phyloP scores from a whole-genome alignment of 441 rosid genomes.

The Corymbia citriodora region DNA sequence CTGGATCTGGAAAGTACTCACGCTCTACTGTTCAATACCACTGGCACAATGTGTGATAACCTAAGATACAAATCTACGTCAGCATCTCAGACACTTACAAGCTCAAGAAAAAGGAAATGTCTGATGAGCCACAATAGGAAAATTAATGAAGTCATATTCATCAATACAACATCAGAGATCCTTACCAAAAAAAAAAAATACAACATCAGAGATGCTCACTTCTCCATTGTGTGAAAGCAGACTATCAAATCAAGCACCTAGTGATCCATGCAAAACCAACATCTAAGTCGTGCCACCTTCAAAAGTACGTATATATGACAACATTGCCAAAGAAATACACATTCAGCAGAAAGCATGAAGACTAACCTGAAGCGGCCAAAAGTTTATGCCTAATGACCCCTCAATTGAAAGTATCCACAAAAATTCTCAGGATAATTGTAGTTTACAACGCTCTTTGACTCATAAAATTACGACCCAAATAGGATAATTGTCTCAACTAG shows the following conservation, averaged over 20 bases:
- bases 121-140: not conserved
- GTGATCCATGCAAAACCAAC: no score
- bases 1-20: constrained; percentile 97
- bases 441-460: no score
- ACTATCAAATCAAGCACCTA: not conserved
- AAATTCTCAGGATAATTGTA: no score
- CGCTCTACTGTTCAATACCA: constrained; percentile 91
- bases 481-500: no score
- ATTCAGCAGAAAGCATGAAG: not conserved
- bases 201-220: not conserved
- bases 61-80: constrained; percentile 26
- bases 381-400: constrained; percentile 54
- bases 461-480: no score
- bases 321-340: not conserved
- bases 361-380: constrained; percentile 24
- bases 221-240: not conserved
- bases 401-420: no score
- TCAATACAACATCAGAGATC: not conserved
- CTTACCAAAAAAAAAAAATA: no score
- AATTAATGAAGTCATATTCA: not conserved
- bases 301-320: not conserved
- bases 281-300: no score
- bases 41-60: constrained; percentile 85
- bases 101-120: not conserved
- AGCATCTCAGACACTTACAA: not conserved